Conservation (phyloP, 768 basidiomycete genomes). For the Leccinum rimulosum region DNA sequence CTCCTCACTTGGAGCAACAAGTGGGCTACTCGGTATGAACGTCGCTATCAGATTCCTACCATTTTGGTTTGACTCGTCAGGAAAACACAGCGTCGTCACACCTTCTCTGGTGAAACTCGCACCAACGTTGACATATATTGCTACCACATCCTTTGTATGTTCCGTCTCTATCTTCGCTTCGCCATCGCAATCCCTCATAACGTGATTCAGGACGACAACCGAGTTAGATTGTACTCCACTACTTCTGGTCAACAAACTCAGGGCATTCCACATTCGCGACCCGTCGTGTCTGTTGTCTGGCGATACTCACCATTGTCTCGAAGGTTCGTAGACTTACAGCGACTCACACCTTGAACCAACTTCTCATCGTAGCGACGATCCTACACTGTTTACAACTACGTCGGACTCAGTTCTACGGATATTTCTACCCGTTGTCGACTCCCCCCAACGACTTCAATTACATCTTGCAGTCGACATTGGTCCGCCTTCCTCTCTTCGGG, state of each 20-base stretch:
- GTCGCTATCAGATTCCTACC: background rate
- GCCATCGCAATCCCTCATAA: constrained; percentile 6
- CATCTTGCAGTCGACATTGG: constrained; percentile 74
- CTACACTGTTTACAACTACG: constrained; percentile 81
- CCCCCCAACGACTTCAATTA: constrained; percentile 79
- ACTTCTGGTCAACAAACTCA: constrained; percentile 71
- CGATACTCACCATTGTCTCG: constrained; percentile 65
- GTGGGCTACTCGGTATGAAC: constrained; percentile 62
- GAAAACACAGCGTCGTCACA: constrained; percentile 41
- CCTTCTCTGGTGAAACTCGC: constrained; percentile 60
- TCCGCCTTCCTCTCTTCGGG: constrained; percentile 50
- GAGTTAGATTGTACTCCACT: constrained; percentile 67
- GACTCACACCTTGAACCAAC: constrained; percentile 2
- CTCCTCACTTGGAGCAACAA: constrained; percentile 81
- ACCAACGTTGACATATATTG: constrained; percentile 76
- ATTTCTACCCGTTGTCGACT: constrained; percentile 85
- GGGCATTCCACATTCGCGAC: constrained; percentile 68
- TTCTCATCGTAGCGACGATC: constrained; percentile 54
- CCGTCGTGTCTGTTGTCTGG: constrained; percentile 70
- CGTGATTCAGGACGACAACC: constrained; percentile 48
- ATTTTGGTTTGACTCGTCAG: constrained; percentile 11
- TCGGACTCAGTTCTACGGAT: constrained; percentile 80
- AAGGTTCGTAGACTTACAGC: constrained; percentile 41
- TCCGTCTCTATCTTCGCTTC: constrained; percentile 17
- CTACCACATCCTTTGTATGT: constrained; percentile 57